Base-by-base conservation (phyloP, 2,329 filamentous ascomycete species). In the Aurifilum marmelostoma region DNA sequence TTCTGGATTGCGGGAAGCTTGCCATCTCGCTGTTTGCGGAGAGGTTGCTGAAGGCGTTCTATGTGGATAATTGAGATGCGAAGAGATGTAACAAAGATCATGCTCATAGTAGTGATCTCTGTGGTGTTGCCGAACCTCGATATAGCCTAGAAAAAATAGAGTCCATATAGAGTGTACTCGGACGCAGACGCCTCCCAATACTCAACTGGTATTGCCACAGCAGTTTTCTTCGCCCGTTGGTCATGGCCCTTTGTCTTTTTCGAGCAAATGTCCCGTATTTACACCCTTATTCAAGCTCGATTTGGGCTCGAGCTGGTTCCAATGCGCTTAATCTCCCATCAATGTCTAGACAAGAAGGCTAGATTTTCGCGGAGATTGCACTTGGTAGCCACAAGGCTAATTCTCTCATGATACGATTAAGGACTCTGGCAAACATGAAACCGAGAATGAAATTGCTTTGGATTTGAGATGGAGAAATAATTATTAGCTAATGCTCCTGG, bases 1-100 rank as follows among this genome's bases (percentile, higher is more conserved):
- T 80, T 2, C 74, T 88, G 62, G 80, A 85, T 67, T 85, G 83
- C 66, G 86, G 85, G 0, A 81, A 77, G 71, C 34, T 70, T 43
- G 83, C 85, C 0, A 87, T 88, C 69, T 84, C 81, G 0, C 32
- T 78, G 32, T 80, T 81, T 41, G 69, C 62, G 7, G 69, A 71
- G 39, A 63, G 69, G 56, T 32, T 71, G 65, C 24, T 63, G 68
- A 69, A 63, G 60, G 64, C 66, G 29, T 68, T 69, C 67, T 59
- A 71, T 66, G 63, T 70, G 21, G 67, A 69, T 7, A 67, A 65
- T 43, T 71, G 63, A 69, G 12, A 1, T n/a, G 14, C 29, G 24
- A 27, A 27, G 14, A 56, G 8, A 6, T 24, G 50, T 6, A 12
- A 24, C 27, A 4, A 21, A 21, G 6, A 8, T 21, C 6, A 16